Conservation (phyloP, 805 yeast species). For the Saccharomyces kudriavzevii region DNA sequence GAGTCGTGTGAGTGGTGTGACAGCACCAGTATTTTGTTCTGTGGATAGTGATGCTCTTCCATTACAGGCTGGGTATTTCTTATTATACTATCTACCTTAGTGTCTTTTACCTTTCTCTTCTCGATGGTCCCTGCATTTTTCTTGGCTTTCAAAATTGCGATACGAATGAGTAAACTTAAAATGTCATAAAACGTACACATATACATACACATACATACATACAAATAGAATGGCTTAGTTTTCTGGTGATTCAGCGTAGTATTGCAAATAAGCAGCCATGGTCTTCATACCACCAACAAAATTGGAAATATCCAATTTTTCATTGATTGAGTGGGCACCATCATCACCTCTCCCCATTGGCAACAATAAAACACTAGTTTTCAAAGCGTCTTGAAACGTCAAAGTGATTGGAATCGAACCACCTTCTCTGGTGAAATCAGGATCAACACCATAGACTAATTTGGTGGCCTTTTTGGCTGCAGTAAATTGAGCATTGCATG, state of each 20-base stretch:
- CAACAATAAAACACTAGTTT: conserved; percentile 76
- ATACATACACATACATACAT: neutral
- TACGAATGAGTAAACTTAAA: neutral
- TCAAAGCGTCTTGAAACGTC: conserved; percentile 81
- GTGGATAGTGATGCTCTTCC: neutral
- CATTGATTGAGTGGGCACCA: conserved; percentile 97
- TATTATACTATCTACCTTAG: neutral
- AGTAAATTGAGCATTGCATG: conserved; percentile 82
- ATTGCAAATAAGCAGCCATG: conserved; percentile 87
- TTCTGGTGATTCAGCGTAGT: conserved; percentile 44
- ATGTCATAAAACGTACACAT: neutral
- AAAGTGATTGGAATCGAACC: conserved; percentile 97
- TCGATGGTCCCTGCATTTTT: neutral
- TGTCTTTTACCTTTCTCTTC: neutral
- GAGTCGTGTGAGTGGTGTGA: neutral
- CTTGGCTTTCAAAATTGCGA: neutral
- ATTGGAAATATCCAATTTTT: conserved; percentile 81
- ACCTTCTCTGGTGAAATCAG: conserved; percentile 97
- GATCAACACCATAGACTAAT: conserved; percentile 89
- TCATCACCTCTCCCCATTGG: conserved; percentile 99
- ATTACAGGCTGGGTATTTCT: neutral
- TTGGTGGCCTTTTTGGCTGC: conserved; percentile 94
- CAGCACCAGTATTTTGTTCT: neutral
- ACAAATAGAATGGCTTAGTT: conserved; percentile 7
- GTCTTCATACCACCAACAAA: conserved; percentile 92